Conservation (phyloP, 257 asterid genomes). For the Nicotiana sylvestris region DNA sequence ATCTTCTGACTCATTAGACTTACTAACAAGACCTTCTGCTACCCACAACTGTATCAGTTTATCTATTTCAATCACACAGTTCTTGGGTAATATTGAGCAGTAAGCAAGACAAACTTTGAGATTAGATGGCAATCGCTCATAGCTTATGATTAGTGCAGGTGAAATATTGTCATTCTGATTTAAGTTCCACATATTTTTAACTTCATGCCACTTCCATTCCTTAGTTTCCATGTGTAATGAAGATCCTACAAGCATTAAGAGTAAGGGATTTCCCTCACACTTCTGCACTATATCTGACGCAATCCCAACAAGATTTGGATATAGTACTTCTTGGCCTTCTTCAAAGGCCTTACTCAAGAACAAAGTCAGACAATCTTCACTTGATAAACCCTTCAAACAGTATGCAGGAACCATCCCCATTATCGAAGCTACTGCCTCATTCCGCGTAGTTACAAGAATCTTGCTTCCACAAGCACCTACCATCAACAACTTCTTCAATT, state of each 20-base stretch:
- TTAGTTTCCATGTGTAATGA: neutral
- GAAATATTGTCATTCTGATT: neutral
- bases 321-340: neutral
- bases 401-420: slow-evolving; percentile 17
- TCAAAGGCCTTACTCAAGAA: neutral
- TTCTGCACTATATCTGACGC: slow-evolving; percentile 6
- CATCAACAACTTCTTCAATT: slow-evolving; percentile 18
- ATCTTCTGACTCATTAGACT: neutral
- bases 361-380: neutral
- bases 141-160: neutral
- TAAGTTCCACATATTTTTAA: neutral
- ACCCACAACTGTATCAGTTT: neutral
- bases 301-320: neutral
- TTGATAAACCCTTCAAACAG: neutral
- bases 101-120: slow-evolving; percentile 4
- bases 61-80: neutral
- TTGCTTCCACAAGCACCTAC: slow-evolving; percentile 21
- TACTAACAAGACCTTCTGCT: neutral
- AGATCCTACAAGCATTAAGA: slow-evolving; percentile 8
- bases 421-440: slow-evolving; percentile 13
- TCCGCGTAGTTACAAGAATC: slow-evolving; percentile 20
- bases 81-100: neutral
- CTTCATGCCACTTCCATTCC: neutral
- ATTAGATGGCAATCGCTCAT: neutral
- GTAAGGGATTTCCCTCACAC: slow-evolving; percentile 7